Evolutionary conservation across 1,284 basidiomycete species (phyloP).

Genomic region (Grifola frondosa): DNA sequence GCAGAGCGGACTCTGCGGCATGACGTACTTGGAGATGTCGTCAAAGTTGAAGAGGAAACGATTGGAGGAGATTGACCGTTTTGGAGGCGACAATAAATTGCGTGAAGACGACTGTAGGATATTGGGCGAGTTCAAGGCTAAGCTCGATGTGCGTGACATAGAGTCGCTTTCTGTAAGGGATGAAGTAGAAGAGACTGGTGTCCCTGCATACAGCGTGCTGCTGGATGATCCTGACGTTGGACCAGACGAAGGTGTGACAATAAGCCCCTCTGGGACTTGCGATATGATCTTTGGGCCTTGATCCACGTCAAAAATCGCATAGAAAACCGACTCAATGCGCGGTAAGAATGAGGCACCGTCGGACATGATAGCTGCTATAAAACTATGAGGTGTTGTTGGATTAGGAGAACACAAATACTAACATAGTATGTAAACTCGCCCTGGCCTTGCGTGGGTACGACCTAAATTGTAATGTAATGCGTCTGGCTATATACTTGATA

Average conservation of each 20-base stretch:
- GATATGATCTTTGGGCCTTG: slow-evolving; percentile 85
- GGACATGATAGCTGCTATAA: slow-evolving; percentile 48
- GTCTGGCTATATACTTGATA: no score
- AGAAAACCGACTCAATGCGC: slow-evolving; percentile 84
- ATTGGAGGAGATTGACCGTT: slow-evolving; percentile 40
- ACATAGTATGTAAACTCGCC: no score
- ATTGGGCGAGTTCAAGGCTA: slow-evolving; percentile 44
- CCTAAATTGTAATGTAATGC: no score
- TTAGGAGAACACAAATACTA: no score
- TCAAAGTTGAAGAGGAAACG: slow-evolving; percentile 84
- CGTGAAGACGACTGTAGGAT: slow-evolving; percentile 42
- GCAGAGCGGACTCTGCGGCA: slow-evolving; percentile 85
- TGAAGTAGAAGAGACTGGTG: slow-evolving; percentile 49
- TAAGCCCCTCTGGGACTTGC: slow-evolving; percentile 88
- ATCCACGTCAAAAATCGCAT: slow-evolving; percentile 80
- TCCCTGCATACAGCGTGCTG: slow-evolving; percentile 33
- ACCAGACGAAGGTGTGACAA: slow-evolving; percentile 39
- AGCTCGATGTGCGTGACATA: slow-evolving; percentile 40
- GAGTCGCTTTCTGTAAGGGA: slow-evolving; percentile 38
- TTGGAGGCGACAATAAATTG: slow-evolving; percentile 47
- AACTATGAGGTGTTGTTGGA: no score
- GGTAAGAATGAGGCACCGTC: slow-evolving; percentile 71
- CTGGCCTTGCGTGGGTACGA: no score
- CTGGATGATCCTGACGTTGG: slow-evolving; percentile 15
- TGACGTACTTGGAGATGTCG: slow-evolving; percentile 91